Conservation (phyloP, 2,329 filamentous ascomycete genomes). For the Diplocarpon rosae region DNA sequence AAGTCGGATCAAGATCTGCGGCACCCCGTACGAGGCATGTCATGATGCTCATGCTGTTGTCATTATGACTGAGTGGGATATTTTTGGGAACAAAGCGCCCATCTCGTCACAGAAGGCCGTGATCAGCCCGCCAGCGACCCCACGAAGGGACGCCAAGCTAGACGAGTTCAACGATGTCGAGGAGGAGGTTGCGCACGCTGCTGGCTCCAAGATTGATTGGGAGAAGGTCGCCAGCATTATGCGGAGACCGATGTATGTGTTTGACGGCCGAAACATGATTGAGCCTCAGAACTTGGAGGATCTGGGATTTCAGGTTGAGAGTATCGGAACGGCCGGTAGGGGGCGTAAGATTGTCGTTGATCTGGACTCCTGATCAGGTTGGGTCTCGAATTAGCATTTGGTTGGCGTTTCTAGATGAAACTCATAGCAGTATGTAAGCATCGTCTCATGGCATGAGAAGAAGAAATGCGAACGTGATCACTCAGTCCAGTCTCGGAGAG, state of each 20-base stretch:
- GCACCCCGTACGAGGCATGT: not conserved
- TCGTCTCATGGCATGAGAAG: too few species aligned
- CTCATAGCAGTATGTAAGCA: too few species aligned
- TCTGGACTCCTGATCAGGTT: not conserved
- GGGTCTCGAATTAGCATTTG: too few species aligned
- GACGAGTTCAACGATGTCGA: conserved; percentile 8
- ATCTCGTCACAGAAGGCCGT: not conserved
- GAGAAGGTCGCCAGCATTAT: conserved; percentile 33
- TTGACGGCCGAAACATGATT: conserved; percentile 34
- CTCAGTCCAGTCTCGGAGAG: too few species aligned
- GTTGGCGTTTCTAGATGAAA: too few species aligned
- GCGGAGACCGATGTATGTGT: conserved; percentile 37
- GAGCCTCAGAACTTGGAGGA: conserved; percentile 21
- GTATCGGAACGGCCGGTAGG: conserved; percentile 13
- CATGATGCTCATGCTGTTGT: conserved; percentile 1
- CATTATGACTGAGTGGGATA: conserved; percentile 4
- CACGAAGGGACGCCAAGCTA: conserved; percentile 15
- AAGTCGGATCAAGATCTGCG: not conserved
- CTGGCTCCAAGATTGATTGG: conserved; percentile 32
- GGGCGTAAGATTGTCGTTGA: conserved; percentile 1
- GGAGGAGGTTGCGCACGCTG: conserved; percentile 6
- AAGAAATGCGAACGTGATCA: too few species aligned
- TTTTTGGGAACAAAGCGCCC: conserved; percentile 1
- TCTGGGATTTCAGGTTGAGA: conserved; percentile 23
- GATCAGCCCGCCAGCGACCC: conserved; percentile 6